Evolutionary conservation across 306 rosid species (phyloP), one percentile per base, ranked within the genome.

Genomic region (Lablab purpureus): DNA sequence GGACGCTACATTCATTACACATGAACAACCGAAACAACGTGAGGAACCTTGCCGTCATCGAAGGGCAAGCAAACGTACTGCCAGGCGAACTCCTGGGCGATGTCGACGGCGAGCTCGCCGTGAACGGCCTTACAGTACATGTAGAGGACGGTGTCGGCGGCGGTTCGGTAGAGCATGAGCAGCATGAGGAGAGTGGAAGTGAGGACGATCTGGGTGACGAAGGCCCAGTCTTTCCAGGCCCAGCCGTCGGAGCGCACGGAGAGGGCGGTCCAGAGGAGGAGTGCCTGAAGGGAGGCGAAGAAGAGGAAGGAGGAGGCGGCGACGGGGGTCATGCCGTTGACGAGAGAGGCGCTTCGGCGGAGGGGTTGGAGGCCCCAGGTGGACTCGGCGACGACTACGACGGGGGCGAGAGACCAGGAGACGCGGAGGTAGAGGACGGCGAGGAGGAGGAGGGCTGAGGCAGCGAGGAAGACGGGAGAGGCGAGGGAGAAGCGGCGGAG

Each of bases 21-120:
- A 62, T 7, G 12, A 21, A 75, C 84, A 66, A 90, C 90, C 1
- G 97, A 93, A 66, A 93, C 96, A 40, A 91, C 58, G 73, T 84
- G 96, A 46, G 97, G 96, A 17, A 93, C 79, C 70, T 93, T 93
- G 4, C 67, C 89, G 12, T 89, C 89, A 75, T 89, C 94, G 67
- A 89, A 91, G 14, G 96, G 96, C 81, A 93, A 71, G 84, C 87
- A 64, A 0, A 91, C 89, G 66, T 85, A 85, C 74, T 85, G 84
- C 73, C 84, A 70, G 0, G 88, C 82, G 36, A 85, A 82, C 73
- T 93, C 97, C 74, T 85, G 87, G 0, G 85, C 97, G 43, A 85
- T 85, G 55, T 85, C 88, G 14, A 30, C 2, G 1, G 84, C 88
- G 15, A 85, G 86, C 54, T 85, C 88, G 15, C 88, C 88, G n/a